Evolutionary conservation across 1,284 basidiomycete species (phyloP).

Genomic region (Ustilago hordei): DNA sequence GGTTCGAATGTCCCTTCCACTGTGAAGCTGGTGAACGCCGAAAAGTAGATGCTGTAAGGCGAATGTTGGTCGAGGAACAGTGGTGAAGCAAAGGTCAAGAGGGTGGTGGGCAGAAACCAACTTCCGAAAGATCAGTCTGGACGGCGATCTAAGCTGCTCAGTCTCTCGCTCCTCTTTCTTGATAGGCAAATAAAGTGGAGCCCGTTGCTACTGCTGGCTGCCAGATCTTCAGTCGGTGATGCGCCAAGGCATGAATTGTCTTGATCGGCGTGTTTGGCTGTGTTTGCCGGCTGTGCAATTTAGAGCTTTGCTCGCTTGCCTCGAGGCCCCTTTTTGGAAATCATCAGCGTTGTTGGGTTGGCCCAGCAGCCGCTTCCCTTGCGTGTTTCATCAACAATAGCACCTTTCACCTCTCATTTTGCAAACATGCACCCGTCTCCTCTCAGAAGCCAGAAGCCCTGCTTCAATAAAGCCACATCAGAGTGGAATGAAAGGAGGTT

Average conservation of each 20-base stretch:
- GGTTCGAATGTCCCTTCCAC: neutral
- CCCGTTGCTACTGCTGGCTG: neutral
- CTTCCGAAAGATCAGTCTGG: too few species aligned
- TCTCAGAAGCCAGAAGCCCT: neutral
- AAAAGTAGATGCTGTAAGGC: too few species aligned
- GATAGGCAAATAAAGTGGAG: neutral
- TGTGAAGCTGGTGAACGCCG: neutral
- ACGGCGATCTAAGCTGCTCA: too few species aligned
- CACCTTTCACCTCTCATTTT: constrained; percentile 1
- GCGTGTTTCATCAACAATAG: neutral
- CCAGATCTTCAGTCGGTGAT: constrained; percentile 3
- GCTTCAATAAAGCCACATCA: neutral
- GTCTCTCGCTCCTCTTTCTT: neutral
- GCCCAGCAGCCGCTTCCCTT: neutral
- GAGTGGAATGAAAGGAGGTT: neutral
- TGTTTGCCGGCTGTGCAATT: neutral
- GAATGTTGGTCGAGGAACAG: too few species aligned
- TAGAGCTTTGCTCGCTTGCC: neutral
- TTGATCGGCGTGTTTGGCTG: neutral
- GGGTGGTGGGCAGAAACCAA: too few species aligned
- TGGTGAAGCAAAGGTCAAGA: too few species aligned
- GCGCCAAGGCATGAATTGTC: constrained; percentile 1
- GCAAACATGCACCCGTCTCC: constrained; percentile 1
- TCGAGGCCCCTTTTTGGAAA: neutral
- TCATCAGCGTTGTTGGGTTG: neutral